phyloP scores from a whole-genome alignment of 495 filamentous ascomycete genomes.

The Trichoderma erinaceum region DNA sequence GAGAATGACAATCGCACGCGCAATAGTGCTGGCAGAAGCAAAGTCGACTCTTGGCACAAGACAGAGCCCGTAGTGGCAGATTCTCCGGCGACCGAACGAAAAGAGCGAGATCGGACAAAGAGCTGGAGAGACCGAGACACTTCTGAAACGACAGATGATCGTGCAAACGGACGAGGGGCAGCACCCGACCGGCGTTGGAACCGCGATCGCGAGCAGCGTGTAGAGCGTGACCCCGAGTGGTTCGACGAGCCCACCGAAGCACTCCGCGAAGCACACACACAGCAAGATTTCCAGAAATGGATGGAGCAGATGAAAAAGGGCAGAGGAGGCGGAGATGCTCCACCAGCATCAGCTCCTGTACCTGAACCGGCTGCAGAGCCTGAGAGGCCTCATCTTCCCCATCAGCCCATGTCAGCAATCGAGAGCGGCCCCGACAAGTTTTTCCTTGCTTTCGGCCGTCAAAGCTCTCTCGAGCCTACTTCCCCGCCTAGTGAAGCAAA shows the following conservation, averaged over 20 bases:
- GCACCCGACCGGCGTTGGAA: conserved; percentile 49
- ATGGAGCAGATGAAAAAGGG: conserved; percentile 83
- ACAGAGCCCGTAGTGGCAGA: conserved; percentile 29
- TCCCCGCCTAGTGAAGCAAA: conserved; percentile 34
- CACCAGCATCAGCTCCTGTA: conserved; percentile 26
- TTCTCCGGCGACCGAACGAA: conserved; percentile 35
- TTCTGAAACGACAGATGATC: conserved; percentile 36
- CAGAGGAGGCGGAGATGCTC: conserved; percentile 32
- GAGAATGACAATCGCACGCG: conserved; percentile 47
- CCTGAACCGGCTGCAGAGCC: conserved; percentile 28
- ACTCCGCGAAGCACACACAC: conserved; percentile 63
- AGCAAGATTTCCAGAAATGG: conserved; percentile 92
- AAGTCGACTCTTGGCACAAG: conserved; percentile 41
- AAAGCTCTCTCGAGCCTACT: conserved; percentile 29
- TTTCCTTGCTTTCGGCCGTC: conserved; percentile 58
- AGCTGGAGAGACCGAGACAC: conserved; percentile 65
- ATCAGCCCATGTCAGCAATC: conserved; percentile 29
- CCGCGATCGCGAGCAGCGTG: conserved; percentile 56
- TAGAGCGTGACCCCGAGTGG: conserved; percentile 82
- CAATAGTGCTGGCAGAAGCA: conserved; percentile 43
- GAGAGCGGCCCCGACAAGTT: conserved; percentile 73
- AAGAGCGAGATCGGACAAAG: conserved; percentile 50
- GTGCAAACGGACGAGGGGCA: conserved; percentile 33
- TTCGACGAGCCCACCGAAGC: conserved; percentile 71
- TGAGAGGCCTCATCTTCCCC: not conserved